A percentile compares a stretch with the other conserved stretches of the same genome.
phyloP scores from a whole-genome alignment of 768 basidiomycete genomes.

The Rhodotorula paludigena region DNA sequence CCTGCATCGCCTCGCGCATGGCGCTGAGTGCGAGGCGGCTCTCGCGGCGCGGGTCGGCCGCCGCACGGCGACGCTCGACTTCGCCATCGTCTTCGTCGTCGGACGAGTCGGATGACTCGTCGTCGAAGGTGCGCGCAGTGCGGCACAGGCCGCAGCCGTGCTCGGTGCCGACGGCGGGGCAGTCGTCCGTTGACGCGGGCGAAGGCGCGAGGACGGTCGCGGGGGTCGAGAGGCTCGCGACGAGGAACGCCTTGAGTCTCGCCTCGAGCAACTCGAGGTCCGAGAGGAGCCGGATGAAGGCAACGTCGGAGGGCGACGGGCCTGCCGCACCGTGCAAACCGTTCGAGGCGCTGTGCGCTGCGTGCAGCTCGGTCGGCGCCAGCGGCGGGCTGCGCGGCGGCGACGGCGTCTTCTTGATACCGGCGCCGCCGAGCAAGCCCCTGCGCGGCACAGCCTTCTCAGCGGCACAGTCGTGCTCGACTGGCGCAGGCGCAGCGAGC shows the following conservation, averaged over 20 bases:
- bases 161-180: neutral
- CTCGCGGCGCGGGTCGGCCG: neutral
- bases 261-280: slow-evolving; percentile 37
- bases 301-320: slow-evolving; percentile 7
- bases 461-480: neutral
- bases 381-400: slow-evolving; percentile 35
- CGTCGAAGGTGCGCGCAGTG: slow-evolving; percentile 36
- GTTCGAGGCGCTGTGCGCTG: neutral
- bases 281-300: slow-evolving; percentile 32
- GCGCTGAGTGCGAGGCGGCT: slow-evolving; percentile 37
- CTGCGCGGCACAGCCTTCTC: neutral
- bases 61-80: neutral
- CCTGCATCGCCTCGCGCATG: slow-evolving; percentile 44
- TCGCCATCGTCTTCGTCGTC: slow-evolving; percentile 29
- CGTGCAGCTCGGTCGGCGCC: neutral
- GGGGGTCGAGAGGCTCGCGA: slow-evolving; percentile 13
- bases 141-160: slow-evolving; percentile 37
- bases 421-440: slow-evolving; percentile 21
- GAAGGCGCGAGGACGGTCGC: slow-evolving; percentile 18
- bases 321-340: neutral
- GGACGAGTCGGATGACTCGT: slow-evolving; percentile 36
- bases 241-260: slow-evolving; percentile 26
- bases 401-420: slow-evolving; percentile 28
- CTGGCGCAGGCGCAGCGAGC: neutral
- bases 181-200: neutral